Conservation (phyloP, 2,329 filamentous ascomycete genomes). For the Colletotrichum cereale region DNA sequence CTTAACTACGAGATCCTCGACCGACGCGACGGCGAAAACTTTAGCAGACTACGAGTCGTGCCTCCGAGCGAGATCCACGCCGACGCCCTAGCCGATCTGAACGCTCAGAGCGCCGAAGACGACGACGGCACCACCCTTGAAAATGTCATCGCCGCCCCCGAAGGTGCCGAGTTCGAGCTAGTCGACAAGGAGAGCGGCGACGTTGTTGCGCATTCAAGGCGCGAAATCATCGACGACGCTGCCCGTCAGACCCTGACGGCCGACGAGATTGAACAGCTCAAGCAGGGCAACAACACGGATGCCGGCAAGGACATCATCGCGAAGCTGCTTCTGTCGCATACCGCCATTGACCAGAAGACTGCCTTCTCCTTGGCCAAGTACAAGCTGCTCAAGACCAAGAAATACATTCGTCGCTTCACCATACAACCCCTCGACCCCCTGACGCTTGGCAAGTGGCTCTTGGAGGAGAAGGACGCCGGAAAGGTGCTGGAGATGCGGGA, state of each 20-base stretch:
- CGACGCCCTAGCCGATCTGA: constrained; percentile 72
- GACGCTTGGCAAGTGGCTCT: constrained; percentile 79
- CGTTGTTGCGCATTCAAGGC: constrained; percentile 66
- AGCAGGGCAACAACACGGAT: constrained; percentile 79
- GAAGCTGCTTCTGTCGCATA: constrained; percentile 92
- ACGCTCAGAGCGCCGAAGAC: constrained; percentile 54
- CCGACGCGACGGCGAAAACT: constrained; percentile 71
- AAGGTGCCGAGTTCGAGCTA: constrained; percentile 58
- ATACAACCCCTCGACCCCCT: constrained; percentile 86
- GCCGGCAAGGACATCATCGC: constrained; percentile 91
- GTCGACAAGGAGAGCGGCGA: constrained; percentile 57
- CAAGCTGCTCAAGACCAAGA: constrained; percentile 91
- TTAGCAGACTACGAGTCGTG: constrained; percentile 81
- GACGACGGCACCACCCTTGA: constrained; percentile 56
- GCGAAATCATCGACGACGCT: constrained; percentile 70
- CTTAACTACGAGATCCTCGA: constrained; percentile 92
- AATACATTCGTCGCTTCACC: constrained; percentile 91
- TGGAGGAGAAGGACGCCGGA: constrained; percentile 62
- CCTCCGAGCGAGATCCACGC: constrained; percentile 85
- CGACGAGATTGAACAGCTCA: constrained; percentile 80
- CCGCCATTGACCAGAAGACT: constrained; percentile 93
- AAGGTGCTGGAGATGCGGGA: constrained; percentile 53
- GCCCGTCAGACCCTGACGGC: constrained; percentile 82
- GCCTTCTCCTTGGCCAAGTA: constrained; percentile 95
- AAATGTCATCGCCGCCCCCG: constrained; percentile 52